A percentile compares a stretch with the other conserved stretches of the same genome.
phyloP scores from a whole-genome alignment of 495 filamentous ascomycete genomes.

The Penicillium atrosanguineum region DNA sequence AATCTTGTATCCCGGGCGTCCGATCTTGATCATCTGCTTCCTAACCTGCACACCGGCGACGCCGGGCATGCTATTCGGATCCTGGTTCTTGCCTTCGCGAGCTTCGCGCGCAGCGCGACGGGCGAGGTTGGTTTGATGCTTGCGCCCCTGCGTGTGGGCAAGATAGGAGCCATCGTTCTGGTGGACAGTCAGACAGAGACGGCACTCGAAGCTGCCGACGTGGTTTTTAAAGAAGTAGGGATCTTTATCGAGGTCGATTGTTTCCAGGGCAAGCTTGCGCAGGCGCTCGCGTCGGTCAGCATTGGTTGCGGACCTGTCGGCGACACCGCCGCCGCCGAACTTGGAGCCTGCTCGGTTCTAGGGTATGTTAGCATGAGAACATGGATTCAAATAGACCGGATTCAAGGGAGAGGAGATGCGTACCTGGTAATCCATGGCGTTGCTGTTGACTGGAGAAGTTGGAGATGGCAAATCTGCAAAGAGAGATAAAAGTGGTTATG shows the following conservation, averaged over 20 bases:
- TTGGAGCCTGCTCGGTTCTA: constrained; percentile 97
- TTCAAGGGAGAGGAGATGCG: constrained; percentile 1
- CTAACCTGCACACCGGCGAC: constrained; percentile 79
- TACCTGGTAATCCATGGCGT: constrained; percentile 62
- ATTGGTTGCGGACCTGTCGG: constrained; percentile 88
- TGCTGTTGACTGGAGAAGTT: constrained; percentile 9
- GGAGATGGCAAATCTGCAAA: constrained; percentile 18
- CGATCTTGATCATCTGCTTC: constrained; percentile 95
- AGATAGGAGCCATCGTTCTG: constrained; percentile 99
- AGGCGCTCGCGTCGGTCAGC: constrained; percentile 96
- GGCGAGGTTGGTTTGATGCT: constrained; percentile 99
- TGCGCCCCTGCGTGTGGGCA: constrained; percentile 96
- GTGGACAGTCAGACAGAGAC: constrained; percentile 97
- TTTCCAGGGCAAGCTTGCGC: constrained; percentile 95
- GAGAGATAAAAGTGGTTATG: constrained; percentile 20
- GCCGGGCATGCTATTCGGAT: constrained; percentile 64
- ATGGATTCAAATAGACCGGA: not conserved
- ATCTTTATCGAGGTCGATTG: constrained; percentile 98
- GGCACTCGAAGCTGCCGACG: constrained; percentile 96
- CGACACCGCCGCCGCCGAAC: constrained; percentile 96
- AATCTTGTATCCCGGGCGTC: constrained; percentile 95
- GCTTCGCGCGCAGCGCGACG: constrained; percentile 90
- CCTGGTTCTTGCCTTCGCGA: constrained; percentile 77
- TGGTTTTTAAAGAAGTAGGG: constrained; percentile 99
- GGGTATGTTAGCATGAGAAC: constrained; percentile 12